Conservation (phyloP, 1,139 yeast genomes). For the Cylindricascospora bacillispora region DNA sequence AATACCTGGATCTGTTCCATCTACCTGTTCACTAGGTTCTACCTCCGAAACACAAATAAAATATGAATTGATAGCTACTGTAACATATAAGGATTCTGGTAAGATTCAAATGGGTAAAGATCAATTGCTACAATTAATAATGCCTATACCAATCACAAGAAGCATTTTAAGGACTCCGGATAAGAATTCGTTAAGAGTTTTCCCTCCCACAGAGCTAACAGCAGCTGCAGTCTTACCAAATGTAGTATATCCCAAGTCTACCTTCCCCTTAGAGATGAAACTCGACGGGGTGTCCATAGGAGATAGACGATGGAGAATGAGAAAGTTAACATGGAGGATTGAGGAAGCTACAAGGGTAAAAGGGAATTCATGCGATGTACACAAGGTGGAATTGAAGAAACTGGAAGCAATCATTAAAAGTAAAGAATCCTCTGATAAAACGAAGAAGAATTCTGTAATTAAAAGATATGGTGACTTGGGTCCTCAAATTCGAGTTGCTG, state of each 20-base stretch:
- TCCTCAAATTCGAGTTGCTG: slow-evolving; percentile 26
- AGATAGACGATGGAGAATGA: slow-evolving; percentile 80
- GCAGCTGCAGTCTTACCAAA: slow-evolving; percentile 82
- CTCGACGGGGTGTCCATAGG: slow-evolving; percentile 58
- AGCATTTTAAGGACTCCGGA: slow-evolving; percentile 76
- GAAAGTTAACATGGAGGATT: slow-evolving; percentile 80
- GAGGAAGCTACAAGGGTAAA: slow-evolving; percentile 65
- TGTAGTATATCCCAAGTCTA: slow-evolving; percentile 77
- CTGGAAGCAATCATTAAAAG: slow-evolving; percentile 34
- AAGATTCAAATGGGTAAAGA: slow-evolving; percentile 18
- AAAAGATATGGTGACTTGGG: slow-evolving; percentile 30
- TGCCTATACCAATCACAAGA: slow-evolving; percentile 67
- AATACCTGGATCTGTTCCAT: slow-evolving; percentile 83
- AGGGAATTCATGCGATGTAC: slow-evolving; percentile 45
- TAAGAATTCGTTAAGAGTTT: slow-evolving; percentile 74
- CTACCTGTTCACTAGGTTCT: slow-evolving; percentile 53
- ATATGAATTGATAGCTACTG: slow-evolving; percentile 63
- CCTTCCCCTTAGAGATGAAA: slow-evolving; percentile 69
- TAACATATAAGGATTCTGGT: slow-evolving; percentile 30
- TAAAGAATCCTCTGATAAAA: slow-evolving; percentile 19
- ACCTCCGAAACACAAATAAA: slow-evolving; percentile 44
- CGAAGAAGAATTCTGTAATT: slow-evolving; percentile 18
- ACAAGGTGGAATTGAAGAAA: slow-evolving; percentile 35
- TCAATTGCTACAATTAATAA: slow-evolving; percentile 32
- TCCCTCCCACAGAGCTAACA: slow-evolving; percentile 88